Conservation (phyloP, 345 rosid species). For the Isatis tinctoria region DNA sequence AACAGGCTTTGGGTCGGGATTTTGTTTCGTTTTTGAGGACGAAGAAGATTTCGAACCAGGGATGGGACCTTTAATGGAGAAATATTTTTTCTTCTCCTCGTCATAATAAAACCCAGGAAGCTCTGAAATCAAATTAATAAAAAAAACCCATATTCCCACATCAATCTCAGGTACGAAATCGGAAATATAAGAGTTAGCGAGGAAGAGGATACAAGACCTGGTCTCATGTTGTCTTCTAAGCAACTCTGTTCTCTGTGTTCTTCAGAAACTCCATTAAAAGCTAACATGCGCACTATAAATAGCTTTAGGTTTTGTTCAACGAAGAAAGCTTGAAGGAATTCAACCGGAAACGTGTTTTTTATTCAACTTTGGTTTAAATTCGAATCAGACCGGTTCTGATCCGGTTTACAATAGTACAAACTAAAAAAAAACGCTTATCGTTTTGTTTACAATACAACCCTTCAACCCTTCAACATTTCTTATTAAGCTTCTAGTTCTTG, state of each 20-base stretch:
- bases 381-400: neutral
- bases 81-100: conserved; percentile 83
- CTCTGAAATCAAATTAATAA: conserved; percentile 35
- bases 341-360: conserved; percentile 11
- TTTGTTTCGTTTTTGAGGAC: conserved; percentile 25
- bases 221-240: conserved; percentile 14
- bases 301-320: conserved; percentile 1
- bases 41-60: conserved; percentile 50
- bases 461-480: neutral
- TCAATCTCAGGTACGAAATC: neutral
- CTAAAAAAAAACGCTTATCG: neutral
- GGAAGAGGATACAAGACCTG: conserved; percentile 11
- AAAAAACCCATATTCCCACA: neutral
- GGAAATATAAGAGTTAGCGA: neutral
- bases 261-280: conserved; percentile 9
- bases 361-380: neutral
- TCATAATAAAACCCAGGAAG: conserved; percentile 86
- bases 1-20: conserved; percentile 24
- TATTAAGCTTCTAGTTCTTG: conserved; percentile 60
- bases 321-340: neutral
- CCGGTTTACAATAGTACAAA: neutral
- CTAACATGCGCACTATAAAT: neutral
- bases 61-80: conserved; percentile 70
- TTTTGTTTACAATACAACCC: neutral
- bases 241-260: conserved; percentile 4